Base-by-base conservation (phyloP, 1,139 yeast genomes). In the Saccharomycopsis hybrid region DNA sequence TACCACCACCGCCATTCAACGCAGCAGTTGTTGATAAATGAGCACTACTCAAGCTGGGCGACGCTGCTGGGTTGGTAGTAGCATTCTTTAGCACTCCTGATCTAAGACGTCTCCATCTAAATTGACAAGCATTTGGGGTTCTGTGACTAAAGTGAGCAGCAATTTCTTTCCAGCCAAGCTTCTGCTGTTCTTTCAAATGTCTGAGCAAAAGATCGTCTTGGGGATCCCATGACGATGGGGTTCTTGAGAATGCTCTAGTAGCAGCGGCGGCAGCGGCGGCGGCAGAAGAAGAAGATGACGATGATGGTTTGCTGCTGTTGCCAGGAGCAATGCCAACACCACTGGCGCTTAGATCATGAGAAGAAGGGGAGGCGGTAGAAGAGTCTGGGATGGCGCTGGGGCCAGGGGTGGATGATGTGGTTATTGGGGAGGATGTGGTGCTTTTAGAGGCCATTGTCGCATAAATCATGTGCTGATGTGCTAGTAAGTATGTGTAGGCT, bases 101-200 rank as follows among this genome's bases (percentile, higher is more conserved):
- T 63, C 79, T 78, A 53, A 81, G 68, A 53, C 90, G 65, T 65
- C 90, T 73, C 90, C 90, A 83, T 60, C 90, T 72, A 59, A 83
- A 83, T 64, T 83, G 90, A 58, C 89, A 83, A 3, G 89, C 89
- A 60, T 83, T 83, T 40, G 88, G 85, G 1, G 89, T 83, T 64
- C 90, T 69, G 62, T 80, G 78, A 48, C 71, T 72, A 64, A 82
- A 83, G 59, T 82, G 78, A 50, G 78, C 72, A 8, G 88, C 82
- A 48, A 83, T 82, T 57, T 82, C 88, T 64, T 82, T 81, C 90
- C 90, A 82, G 0, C 89, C 89, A 55, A 82, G 68, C 60, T 81
- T 81, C 61, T 79, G 84, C 52, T 75, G 77, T 63, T 83, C 90
- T 61, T 83, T 82, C 59, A 83, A 68, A 62, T 81, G 85, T 70